Evolutionary conservation across 169 alveolate genomes (phyloP).

Genomic region (Plasmodium knowlesi): DNA sequence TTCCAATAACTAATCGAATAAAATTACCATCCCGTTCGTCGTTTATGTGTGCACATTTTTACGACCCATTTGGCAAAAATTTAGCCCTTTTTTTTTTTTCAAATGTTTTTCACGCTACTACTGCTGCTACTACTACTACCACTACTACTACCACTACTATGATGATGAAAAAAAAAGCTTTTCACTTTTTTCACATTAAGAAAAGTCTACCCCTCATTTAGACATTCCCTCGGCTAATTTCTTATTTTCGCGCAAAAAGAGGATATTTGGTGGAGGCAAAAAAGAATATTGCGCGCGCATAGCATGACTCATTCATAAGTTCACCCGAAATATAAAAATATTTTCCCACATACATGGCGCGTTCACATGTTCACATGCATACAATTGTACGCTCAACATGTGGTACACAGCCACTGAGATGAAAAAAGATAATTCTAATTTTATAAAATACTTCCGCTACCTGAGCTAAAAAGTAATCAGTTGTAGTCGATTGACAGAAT

Average conservation of each 20-base stretch:
- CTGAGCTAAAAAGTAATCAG: not conserved
- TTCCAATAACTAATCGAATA: not conserved
- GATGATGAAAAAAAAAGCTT: not conserved
- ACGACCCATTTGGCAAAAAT: not conserved
- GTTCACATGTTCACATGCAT: not conserved
- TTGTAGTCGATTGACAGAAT: slow-evolving; percentile 7
- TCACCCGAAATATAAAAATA: not conserved
- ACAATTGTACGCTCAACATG: not conserved
- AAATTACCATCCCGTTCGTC: not conserved
- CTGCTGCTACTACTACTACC: no score
- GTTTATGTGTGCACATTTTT: not conserved
- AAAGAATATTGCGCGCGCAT: not conserved
- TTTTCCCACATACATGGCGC: not conserved
- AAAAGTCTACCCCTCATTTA: not conserved
- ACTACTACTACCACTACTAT: no score
- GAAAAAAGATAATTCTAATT: not conserved
- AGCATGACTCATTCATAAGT: not conserved
- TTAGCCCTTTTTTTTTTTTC: not conserved
- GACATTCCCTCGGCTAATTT: not conserved
- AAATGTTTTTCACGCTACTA: not conserved
- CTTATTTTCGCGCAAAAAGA: not conserved
- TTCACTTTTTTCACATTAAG: not conserved
- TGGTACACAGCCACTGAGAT: not conserved
- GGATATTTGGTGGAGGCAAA: not conserved
- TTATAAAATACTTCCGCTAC: not conserved